Conservation (phyloP, 2,329 filamentous ascomycete species). For the Hysterium pulicare region DNA sequence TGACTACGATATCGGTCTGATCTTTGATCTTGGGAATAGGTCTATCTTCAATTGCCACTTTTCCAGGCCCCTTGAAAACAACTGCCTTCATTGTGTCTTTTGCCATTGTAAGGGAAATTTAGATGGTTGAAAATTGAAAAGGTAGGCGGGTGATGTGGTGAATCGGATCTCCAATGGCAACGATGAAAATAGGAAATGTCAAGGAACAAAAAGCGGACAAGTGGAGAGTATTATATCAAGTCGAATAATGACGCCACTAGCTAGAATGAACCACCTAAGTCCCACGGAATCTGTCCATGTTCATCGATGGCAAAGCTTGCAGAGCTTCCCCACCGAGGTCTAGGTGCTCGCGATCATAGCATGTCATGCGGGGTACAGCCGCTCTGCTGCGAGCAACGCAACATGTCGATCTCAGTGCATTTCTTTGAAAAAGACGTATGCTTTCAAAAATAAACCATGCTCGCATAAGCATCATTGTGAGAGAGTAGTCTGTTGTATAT, state of each 20-base stretch:
- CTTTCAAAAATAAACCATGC: background rate
- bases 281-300: no score
- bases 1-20: slow-evolving; percentile 74
- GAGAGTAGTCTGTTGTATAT: background rate
- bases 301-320: no score
- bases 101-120: background rate
- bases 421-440: no score
- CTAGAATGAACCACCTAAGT: background rate
- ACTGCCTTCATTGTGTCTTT: slow-evolving; percentile 71
- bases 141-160: background rate
- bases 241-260: background rate
- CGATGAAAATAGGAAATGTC: background rate
- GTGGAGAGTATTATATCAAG: background rate
- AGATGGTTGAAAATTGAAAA: background rate
- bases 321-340: background rate
- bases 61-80: slow-evolving; percentile 75
- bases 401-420: background rate
- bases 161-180: background rate
- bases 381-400: no score
- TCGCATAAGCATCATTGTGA: background rate
- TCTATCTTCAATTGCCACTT: slow-evolving; percentile 73
- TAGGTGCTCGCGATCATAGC: background rate
- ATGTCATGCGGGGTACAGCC: slow-evolving; percentile 1
- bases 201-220: background rate
- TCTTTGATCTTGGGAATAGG: slow-evolving; percentile 73